phyloP scores from a whole-genome alignment of 768 basidiomycete species.

The Boletus fagicola region DNA sequence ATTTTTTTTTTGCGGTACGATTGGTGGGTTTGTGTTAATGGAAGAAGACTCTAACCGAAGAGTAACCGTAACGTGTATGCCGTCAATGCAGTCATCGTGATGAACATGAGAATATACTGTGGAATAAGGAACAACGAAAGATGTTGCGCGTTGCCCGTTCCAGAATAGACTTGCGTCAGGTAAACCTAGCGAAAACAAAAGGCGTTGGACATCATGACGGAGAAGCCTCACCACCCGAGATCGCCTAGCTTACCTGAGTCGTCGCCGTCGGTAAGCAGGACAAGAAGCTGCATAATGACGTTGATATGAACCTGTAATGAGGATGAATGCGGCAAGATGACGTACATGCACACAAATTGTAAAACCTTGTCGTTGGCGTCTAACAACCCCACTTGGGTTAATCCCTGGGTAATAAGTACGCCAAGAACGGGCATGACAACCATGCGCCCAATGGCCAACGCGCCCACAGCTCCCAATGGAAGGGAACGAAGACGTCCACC shows the following conservation, averaged over 20 bases:
- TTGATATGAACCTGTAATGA: background rate
- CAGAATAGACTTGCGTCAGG: slow-evolving; percentile 65
- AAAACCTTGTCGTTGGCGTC: slow-evolving; percentile 53
- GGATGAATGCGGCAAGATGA: slow-evolving; percentile 7
- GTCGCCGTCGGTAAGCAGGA: slow-evolving; percentile 63
- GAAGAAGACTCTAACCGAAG: slow-evolving; percentile 26
- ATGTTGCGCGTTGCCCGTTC: slow-evolving; percentile 61
- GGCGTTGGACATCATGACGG: background rate
- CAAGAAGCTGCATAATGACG: slow-evolving; percentile 42
- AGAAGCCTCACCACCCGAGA: background rate
- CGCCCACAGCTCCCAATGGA: slow-evolving; percentile 51
- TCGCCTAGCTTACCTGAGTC: slow-evolving; percentile 42
- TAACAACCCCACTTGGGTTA: slow-evolving; percentile 50
- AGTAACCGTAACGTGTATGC: slow-evolving; percentile 37
- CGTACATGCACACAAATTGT: slow-evolving; percentile 68
- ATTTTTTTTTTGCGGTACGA: background rate
- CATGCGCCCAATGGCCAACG: slow-evolving; percentile 54
- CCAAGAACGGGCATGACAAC: slow-evolving; percentile 60
- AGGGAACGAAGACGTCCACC: slow-evolving; percentile 42
- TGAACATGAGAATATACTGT: slow-evolving; percentile 44
- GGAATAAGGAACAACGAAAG: slow-evolving; percentile 63
- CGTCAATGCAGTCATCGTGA: slow-evolving; percentile 38
- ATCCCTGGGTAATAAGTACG: slow-evolving; percentile 50
- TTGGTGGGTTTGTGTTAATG: background rate
- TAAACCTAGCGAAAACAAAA: slow-evolving; percentile 42